Conservation (phyloP, 2,329 filamentous ascomycete species). For the Berkeleyomyces basicola region DNA sequence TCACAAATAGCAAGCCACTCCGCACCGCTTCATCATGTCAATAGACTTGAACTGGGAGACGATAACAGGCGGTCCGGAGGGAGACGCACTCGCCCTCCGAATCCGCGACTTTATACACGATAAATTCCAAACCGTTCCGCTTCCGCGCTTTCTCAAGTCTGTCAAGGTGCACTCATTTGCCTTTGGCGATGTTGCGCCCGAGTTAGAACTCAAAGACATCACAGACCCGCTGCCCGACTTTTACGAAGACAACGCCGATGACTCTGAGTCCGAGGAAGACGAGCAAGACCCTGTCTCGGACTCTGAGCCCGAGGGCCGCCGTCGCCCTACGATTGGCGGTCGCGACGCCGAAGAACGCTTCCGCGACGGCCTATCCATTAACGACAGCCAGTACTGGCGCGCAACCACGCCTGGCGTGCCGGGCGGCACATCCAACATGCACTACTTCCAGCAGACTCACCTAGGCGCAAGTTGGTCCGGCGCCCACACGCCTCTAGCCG, state of each 20-base stretch:
- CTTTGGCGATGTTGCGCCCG: conserved; percentile 68
- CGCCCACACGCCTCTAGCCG: conserved; percentile 62
- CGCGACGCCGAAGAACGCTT: conserved; percentile 15
- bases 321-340: conserved; percentile 14
- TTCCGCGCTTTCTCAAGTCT: conserved; percentile 92
- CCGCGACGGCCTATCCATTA: conserved; percentile 8
- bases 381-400: conserved; percentile 10
- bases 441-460: conserved; percentile 62
- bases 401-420: conserved; percentile 41
- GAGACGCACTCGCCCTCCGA: conserved; percentile 62
- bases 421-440: conserved; percentile 59
- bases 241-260: conserved; percentile 60
- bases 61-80: conserved; percentile 77
- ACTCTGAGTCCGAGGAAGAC: conserved; percentile 24
- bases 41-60: conserved; percentile 96
- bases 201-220: conserved; percentile 88
- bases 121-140: conserved; percentile 79
- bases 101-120: conserved; percentile 91
- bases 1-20: neutral
- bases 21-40: conserved; percentile 46
- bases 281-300: conserved; percentile 20
- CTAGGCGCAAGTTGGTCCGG: conserved; percentile 55
- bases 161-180: conserved; percentile 90
- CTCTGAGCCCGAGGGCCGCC: conserved; percentile 12
- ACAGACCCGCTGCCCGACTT: conserved; percentile 92